Evolutionary conservation across 2,329 filamentous ascomycete genomes (phyloP).

Genomic region (Dryadomyces quercus-mongolicae): DNA sequence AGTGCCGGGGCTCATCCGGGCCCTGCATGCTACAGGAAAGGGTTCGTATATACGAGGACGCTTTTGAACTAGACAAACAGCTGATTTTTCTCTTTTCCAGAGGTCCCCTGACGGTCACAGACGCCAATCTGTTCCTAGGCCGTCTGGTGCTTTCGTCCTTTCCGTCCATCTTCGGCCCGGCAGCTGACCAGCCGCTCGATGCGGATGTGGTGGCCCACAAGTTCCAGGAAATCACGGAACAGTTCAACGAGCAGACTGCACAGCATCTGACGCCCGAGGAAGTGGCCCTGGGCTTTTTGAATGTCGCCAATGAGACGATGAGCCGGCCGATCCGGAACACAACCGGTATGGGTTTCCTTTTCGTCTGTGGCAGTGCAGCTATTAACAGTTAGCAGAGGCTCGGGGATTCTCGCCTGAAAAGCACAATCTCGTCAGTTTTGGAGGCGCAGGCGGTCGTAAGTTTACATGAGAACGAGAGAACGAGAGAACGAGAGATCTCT

Average conservation of each 20-base stretch:
- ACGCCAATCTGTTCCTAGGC: constrained; percentile 54
- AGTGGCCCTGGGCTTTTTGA: constrained; percentile 29
- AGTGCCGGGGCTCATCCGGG: constrained; percentile 55
- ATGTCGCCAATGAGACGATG: constrained; percentile 60
- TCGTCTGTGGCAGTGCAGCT: too few species aligned
- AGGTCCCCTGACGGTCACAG: constrained; percentile 54
- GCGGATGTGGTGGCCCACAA: constrained; percentile 47
- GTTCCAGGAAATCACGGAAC: constrained; percentile 62
- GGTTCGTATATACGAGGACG: too few species aligned
- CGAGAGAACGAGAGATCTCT: constrained; percentile 47
- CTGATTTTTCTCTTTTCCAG: constrained; percentile 21
- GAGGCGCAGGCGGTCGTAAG: constrained; percentile 56
- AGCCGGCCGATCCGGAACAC: constrained; percentile 49
- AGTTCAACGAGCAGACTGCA: constrained; percentile 65
- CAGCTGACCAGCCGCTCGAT: constrained; percentile 41
- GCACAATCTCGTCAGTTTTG: constrained; percentile 59
- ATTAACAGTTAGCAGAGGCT: constrained; percentile 51
- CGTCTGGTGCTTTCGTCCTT: constrained; percentile 45
- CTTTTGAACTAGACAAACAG: too few species aligned
- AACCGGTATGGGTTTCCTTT: not conserved
- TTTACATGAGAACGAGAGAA: too few species aligned
- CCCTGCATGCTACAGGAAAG: constrained; percentile 57
- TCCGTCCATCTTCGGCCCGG: constrained; percentile 55
- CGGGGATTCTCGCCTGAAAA: constrained; percentile 58
- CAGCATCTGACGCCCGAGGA: constrained; percentile 66